Percentiles rank a stretch among this genome's conserved stretches.
These are phyloP conservation scores for Yamadazyma diddensiae DNA, from an alignment of 1,139 yeast species.

Conservation along the genomic window DNA sequence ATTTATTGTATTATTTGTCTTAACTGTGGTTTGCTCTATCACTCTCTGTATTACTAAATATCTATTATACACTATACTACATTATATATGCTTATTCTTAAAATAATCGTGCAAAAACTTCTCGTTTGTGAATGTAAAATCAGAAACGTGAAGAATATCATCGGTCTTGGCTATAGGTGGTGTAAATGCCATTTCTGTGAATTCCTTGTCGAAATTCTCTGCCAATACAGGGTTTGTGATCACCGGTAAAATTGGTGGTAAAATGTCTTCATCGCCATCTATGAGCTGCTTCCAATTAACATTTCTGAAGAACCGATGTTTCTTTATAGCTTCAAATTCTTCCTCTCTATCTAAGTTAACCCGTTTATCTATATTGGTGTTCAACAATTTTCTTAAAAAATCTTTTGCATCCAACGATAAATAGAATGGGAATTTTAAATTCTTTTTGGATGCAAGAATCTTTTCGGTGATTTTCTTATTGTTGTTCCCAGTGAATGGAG, in stretches of 20 bases:
- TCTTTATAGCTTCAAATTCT: constrained; percentile 51
- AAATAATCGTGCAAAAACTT: constrained; percentile 24
- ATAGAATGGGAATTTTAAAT: constrained; percentile 77
- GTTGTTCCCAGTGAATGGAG: constrained; percentile 91
- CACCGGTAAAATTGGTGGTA: constrained; percentile 84
- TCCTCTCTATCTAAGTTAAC: constrained; percentile 56
- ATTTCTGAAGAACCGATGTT: constrained; percentile 76
- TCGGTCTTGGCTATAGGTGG: constrained; percentile 27
- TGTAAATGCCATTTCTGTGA: constrained; percentile 68
- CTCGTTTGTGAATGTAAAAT: constrained; percentile 44
- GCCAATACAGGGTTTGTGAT: constrained; percentile 86
- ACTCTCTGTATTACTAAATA: too few species aligned
- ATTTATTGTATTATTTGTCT: too few species aligned
- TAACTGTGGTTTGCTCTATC: too few species aligned
- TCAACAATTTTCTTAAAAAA: constrained; percentile 65
- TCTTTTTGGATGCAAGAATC: constrained; percentile 61
- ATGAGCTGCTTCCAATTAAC: constrained; percentile 74
- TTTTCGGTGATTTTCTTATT: constrained; percentile 80
- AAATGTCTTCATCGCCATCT: constrained; percentile 26
- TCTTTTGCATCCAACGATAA: constrained; percentile 85
- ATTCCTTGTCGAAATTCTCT: constrained; percentile 86
- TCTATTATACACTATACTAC: constrained; percentile 5
- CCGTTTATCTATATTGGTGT: constrained; percentile 73
- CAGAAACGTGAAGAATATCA: constrained; percentile 41
- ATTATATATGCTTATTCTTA: constrained; percentile 1